Evolutionary conservation across 345 rosid genomes (phyloP).

Genomic region (Abelmoschus esculentus): DNA sequence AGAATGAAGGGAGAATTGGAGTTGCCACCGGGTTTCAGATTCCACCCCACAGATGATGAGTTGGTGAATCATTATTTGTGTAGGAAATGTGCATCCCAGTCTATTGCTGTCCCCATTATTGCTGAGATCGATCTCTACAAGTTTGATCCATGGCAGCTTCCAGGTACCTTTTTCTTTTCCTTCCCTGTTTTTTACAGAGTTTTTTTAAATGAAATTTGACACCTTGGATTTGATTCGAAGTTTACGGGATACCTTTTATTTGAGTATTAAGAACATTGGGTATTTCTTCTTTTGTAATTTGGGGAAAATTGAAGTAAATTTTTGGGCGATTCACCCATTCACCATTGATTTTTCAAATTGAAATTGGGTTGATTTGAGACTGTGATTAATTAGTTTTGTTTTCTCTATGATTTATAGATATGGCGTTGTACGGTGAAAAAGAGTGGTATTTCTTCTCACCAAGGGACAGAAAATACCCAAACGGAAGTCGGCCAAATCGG

Average conservation of each 20-base stretch:
- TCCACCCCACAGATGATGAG: not conserved
- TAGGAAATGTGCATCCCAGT: not conserved
- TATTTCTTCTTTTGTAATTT: not conserved
- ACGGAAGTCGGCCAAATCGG: not conserved
- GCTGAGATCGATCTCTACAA: not conserved
- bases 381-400: not conserved
- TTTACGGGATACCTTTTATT: not conserved
- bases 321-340: not conserved
- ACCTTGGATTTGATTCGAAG: not conserved
- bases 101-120: not conserved
- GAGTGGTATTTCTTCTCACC: not conserved
- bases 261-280: not conserved
- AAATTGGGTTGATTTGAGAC: not conserved
- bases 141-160: not conserved
- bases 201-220: not conserved
- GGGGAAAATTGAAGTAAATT: not conserved
- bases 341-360: not conserved
- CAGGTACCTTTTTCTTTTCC: not conserved
- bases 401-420: not conserved
- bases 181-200: not conserved
- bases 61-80: not conserved
- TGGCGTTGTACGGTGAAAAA: not conserved
- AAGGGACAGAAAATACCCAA: not conserved
- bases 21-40: not conserved
- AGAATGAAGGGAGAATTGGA: constrained; percentile 29